phyloP scores from a whole-genome alignment of 345 rosid species.

The Salix purpurea region DNA sequence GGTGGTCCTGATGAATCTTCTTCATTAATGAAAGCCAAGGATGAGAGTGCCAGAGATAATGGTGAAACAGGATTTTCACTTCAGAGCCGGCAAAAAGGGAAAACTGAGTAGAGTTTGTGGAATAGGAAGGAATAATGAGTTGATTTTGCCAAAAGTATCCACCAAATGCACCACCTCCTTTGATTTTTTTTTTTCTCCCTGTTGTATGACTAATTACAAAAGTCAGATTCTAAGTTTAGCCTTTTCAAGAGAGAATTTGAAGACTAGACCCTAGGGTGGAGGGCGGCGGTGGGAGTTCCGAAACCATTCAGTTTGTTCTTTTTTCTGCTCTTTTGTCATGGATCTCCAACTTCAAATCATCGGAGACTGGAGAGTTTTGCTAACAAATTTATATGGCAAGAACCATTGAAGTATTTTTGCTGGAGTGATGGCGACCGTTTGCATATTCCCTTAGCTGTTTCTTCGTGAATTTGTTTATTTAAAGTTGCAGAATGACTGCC shows the following conservation, averaged over 20 bases:
- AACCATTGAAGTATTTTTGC: not conserved
- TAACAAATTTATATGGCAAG: not conserved
- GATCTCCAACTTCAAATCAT: not conserved
- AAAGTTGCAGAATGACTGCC: not conserved
- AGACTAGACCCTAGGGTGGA: too few relatives aligned
- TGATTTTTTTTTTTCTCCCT: not conserved
- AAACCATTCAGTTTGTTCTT: not conserved
- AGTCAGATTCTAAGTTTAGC: not conserved
- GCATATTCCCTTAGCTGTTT: not conserved
- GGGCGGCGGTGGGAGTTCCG: not conserved
- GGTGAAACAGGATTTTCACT: conserved; percentile 51
- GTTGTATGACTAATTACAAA: not conserved
- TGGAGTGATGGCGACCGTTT: not conserved
- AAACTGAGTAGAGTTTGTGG: conserved; percentile 18
- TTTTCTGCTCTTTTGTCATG: not conserved
- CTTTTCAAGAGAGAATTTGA: not conserved
- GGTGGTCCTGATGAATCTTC: conserved; percentile 21
- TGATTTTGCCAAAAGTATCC: not conserved
- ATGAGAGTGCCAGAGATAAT: conserved; percentile 16
- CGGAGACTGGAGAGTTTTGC: not conserved
- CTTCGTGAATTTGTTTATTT: not conserved
- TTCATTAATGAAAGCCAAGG: conserved; percentile 4
- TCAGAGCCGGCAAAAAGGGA: conserved; percentile 39
- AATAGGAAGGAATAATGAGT: not conserved
- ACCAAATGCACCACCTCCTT: not conserved